Conservation (phyloP, 495 filamentous ascomycete genomes). For the Lindgomyces ingoldianus region DNA sequence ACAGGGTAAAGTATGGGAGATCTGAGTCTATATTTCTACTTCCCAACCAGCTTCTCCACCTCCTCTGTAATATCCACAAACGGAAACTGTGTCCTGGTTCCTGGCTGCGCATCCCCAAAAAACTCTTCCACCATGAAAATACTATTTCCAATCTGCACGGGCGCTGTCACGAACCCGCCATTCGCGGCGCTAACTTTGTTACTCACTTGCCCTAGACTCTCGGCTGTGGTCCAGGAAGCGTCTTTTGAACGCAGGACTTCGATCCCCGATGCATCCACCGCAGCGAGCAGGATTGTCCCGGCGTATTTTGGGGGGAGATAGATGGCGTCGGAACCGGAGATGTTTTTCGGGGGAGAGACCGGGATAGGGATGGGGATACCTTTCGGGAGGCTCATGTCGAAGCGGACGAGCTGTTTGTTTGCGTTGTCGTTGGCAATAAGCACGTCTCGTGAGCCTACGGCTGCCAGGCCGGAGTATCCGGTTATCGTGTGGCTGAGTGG, state of each 20-base stretch:
- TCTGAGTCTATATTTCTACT: not conserved
- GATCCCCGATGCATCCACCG: not conserved
- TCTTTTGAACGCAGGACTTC: conserved; percentile 1
- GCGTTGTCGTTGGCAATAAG: conserved; percentile 8
- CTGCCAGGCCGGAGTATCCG: conserved; percentile 1
- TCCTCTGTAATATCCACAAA: conserved; percentile 13
- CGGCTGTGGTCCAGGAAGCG: conserved; percentile 5
- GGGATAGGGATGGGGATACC: not conserved
- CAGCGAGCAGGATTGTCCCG: conserved; percentile 15
- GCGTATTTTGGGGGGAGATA: conserved; percentile 6
- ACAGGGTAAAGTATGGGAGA: too few species aligned
- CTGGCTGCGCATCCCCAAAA: not conserved
- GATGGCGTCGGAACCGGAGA: conserved; percentile 7
- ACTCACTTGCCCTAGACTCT: conserved; percentile 6
- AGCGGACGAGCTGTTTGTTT: not conserved
- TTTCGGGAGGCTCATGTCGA: conserved; percentile 2
- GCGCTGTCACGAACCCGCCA: not conserved
- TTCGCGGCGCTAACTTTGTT: not conserved
- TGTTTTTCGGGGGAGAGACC: not conserved
- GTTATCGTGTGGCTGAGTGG: not conserved
- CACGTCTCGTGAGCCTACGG: not conserved
- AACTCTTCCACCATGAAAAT: conserved; percentile 12
- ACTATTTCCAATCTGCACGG: conserved; percentile 14
- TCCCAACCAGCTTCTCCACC: conserved; percentile 1
- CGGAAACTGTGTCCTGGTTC: conserved; percentile 3